Base-by-base conservation (phyloP, 1,284 basidiomycete genomes). In the Ceratobasidium sp. region DNA sequence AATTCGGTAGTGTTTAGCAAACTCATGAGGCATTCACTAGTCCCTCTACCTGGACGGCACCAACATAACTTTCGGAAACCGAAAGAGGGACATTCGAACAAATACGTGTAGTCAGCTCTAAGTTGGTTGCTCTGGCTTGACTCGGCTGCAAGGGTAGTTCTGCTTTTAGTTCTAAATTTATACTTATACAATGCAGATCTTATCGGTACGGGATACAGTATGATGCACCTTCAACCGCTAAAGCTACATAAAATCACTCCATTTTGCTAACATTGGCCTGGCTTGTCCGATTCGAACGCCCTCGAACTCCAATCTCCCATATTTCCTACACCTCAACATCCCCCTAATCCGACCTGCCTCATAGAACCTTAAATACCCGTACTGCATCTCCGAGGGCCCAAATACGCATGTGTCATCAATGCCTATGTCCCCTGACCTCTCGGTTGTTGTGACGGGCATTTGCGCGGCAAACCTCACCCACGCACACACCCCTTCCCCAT, bases 401-500 rank as follows among this genome's bases (percentile, higher is more conserved):
- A 75, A 57, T 3, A 66, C 52, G 11, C 46, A 34, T 2, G 54
- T 65, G 22, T 75, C 61, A 9, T 56, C 32, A 1, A 32, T 34
- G 8, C 52, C 52, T 44, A 17, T n/a, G 1, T 66, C 73, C 13
- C 49, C 61, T 37, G 52, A 40, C n/a, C 59, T 71, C 25, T 19
- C 40, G 8, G 69, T 32, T 5, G 73, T 66, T 5, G 73, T 75
- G 19, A 66, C 29, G 13, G 73, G 73, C 62, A 75, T 75, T 40
- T 56, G 73, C 7, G 73, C 73, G 4, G 59, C 73, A 57, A 75
- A 75, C 52, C 37, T 64, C 3, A 75, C 54, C 73, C 73, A 75
- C 11, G 34, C 40, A 32, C 37, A 40, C 5, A 75, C 52, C 29
- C 62, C 73, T 22, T 66, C 73, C 13, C 49, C 37, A 17, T 22